These are phyloP conservation scores for Mortierella hygrophila DNA, from an alignment of 192 early-diverging fungal genomes.

Conservation along the genomic window DNA sequence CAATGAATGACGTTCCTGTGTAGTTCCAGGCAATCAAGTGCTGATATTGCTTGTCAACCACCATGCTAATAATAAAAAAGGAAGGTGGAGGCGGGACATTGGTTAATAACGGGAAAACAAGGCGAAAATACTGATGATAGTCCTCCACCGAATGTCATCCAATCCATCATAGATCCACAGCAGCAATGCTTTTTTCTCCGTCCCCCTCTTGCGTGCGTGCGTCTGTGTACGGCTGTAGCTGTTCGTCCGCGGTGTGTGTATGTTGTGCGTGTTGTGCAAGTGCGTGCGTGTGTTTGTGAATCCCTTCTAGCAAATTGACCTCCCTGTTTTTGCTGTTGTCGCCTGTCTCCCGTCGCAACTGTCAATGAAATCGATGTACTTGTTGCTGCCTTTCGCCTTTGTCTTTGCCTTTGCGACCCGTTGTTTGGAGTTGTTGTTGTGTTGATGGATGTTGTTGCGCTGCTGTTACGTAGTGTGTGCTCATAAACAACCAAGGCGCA, in stretches of 20 bases:
- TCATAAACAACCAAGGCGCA: not conserved
- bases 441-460: not conserved
- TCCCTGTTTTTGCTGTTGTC: not conserved
- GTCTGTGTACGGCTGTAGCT: not conserved
- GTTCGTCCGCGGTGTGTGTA: not conserved
- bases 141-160: not conserved
- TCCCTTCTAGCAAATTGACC: not conserved
- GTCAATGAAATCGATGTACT: not conserved
- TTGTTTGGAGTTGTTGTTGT: not conserved
- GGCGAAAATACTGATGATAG: not conserved
- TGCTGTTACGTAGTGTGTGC: not conserved
- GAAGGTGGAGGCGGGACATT: not conserved
- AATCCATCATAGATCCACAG: not conserved
- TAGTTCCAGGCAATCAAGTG: conserved; percentile 93
- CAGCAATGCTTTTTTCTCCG: not conserved
- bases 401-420: not conserved
- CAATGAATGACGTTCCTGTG: conserved; percentile 89
- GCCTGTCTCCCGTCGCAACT: not conserved
- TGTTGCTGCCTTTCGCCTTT: not conserved
- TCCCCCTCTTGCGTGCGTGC: not conserved
- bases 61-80: conserved; percentile 70
- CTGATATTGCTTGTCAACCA: conserved; percentile 87
- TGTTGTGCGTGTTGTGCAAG: not conserved
- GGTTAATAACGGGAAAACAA: not conserved
- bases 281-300: not conserved